Conservation (phyloP, 306 rosid species). For the Alnus glutinosa region DNA sequence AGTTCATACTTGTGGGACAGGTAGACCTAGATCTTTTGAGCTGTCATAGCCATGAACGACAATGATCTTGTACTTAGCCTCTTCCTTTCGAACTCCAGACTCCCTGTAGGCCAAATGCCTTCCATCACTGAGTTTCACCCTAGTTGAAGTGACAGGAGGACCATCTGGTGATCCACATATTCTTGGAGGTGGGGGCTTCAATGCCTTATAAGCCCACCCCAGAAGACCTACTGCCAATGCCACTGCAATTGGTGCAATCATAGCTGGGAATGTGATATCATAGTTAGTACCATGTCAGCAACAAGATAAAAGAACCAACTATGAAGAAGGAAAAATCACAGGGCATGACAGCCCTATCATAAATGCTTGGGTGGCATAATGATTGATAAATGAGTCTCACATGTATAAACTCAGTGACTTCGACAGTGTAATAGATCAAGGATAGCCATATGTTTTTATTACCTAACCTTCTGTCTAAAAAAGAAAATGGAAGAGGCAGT, state of each 20-base stretch:
- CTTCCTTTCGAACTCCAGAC: slow-evolving; percentile 64
- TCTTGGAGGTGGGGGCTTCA: slow-evolving; percentile 65
- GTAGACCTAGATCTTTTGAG: slow-evolving; percentile 56
- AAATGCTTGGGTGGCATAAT: not conserved
- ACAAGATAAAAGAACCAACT: not conserved
- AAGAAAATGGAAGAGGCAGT: no score
- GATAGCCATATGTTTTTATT: not conserved
- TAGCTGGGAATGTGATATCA: slow-evolving; percentile 33
- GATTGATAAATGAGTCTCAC: not conserved
- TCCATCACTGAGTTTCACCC: slow-evolving; percentile 69
- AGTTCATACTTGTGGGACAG: slow-evolving; percentile 56
- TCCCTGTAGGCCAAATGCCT: slow-evolving; percentile 81
- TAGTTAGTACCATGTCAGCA: not conserved
- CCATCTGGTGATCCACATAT: slow-evolving; percentile 62
- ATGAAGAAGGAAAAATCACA: not conserved
- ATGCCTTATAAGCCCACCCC: slow-evolving; percentile 54
- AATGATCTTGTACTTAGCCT: slow-evolving; percentile 67
- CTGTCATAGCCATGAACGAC: slow-evolving; percentile 55
- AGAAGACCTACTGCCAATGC: slow-evolving; percentile 54
- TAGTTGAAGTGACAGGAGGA: slow-evolving; percentile 63
- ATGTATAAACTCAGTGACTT: not conserved
- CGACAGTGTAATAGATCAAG: not conserved
- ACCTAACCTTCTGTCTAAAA: not conserved
- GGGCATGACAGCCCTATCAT: not conserved
- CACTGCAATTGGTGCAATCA: slow-evolving; percentile 52